phyloP scores from a whole-genome alignment of 768 basidiomycete species.

The Auricularia sp. region DNA sequence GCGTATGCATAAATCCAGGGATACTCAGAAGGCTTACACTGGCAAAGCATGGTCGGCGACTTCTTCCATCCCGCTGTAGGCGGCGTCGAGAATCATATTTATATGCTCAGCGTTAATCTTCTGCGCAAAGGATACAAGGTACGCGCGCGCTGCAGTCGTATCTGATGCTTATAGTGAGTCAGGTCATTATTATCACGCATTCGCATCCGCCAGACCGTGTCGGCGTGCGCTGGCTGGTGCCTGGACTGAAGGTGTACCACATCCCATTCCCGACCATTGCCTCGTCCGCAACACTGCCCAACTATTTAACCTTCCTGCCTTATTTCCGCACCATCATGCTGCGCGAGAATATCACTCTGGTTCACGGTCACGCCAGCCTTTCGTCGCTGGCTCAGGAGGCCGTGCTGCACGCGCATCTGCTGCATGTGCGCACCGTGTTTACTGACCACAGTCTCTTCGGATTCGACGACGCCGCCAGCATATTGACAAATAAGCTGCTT shows the following conservation, averaged over 20 bases:
- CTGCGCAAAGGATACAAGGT: constrained; percentile 81
- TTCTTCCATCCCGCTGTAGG: constrained; percentile 94
- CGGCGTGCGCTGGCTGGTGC: constrained; percentile 82
- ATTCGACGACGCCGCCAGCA: constrained; percentile 93
- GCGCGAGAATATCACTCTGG: constrained; percentile 74
- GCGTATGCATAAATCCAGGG: no score
- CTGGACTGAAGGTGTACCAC: constrained; percentile 87
- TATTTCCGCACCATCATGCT: constrained; percentile 84
- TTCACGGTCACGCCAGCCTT: constrained; percentile 88
- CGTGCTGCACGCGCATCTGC: constrained; percentile 76
- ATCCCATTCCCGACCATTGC: constrained; percentile 83
- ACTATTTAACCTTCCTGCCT: constrained; percentile 87
- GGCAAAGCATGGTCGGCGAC: constrained; percentile 84
- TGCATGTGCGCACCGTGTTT: constrained; percentile 86
- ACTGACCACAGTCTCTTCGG: constrained; percentile 97
- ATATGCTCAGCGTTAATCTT: constrained; percentile 79
- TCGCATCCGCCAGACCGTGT: constrained; percentile 77
- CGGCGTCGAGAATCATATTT: constrained; percentile 95
- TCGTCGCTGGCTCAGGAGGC: constrained; percentile 89
- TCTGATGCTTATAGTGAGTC: neutral
- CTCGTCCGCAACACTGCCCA: constrained; percentile 87
- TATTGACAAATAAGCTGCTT: constrained; percentile 92
- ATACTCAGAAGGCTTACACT: neutral
- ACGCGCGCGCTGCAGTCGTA: constrained; percentile 11
- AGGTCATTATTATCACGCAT: constrained; percentile 95